These are phyloP conservation scores for Cupressus sempervirens DNA, from an alignment of 75 land plant species.

Conservation along the genomic window DNA sequence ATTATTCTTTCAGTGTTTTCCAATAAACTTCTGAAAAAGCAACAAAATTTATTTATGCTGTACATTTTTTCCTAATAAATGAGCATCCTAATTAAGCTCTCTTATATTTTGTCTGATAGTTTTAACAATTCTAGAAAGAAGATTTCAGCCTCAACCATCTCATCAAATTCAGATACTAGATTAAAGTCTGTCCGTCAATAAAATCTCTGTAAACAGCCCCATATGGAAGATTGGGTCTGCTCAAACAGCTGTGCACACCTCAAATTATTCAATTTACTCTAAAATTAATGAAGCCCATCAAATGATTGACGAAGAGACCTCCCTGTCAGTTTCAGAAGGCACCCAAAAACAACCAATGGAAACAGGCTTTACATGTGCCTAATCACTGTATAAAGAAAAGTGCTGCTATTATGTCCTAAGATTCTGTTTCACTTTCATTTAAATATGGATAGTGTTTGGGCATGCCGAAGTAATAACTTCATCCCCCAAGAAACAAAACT, in stretches of 20 bases:
- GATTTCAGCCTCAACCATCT: neutral
- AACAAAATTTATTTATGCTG: neutral
- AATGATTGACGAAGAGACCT: neutral
- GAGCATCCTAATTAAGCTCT: neutral
- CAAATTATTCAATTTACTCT: neutral
- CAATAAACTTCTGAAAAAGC: neutral
- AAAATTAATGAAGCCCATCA: neutral
- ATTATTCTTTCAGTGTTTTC: neutral
- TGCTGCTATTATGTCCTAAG: neutral
- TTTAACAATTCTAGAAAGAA: neutral
- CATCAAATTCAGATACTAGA: neutral
- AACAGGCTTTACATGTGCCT: neutral
- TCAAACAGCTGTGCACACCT: neutral
- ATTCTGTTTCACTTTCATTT: neutral
- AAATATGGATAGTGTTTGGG: neutral
- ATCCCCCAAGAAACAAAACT: neutral
- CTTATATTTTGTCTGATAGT: neutral
- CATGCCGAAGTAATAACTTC: no score
- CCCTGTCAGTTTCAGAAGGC: no score
- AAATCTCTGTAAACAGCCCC: neutral
- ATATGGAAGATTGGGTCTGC: neutral
- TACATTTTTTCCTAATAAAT: neutral
- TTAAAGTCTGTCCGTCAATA: neutral
- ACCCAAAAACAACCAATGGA: neutral
- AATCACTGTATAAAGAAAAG: neutral